Percentiles rank a stretch among this genome's conserved stretches.
Evolutionary conservation across 2,329 filamentous ascomycete species (phyloP).

Genomic region (Canariomyces notabilis): DNA sequence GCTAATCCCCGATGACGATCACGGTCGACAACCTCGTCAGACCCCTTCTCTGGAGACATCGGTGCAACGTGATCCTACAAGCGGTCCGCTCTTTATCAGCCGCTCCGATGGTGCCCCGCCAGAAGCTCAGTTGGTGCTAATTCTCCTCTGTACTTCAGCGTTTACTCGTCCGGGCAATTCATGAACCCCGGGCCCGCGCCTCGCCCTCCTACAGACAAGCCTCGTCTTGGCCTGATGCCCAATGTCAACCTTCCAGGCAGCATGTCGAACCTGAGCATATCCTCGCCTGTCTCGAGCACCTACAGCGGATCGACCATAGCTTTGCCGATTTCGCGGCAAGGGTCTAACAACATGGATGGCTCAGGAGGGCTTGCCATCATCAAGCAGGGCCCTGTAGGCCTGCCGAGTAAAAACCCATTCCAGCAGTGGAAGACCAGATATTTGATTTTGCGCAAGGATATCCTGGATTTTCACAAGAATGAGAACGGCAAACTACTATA

Average conservation of each 20-base stretch:
- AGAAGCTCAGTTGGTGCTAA: constrained; percentile 12
- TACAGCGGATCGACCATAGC: constrained; percentile 69
- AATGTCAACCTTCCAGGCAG: constrained; percentile 57
- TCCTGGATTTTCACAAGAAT: constrained; percentile 90
- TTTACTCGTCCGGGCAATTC: constrained; percentile 64
- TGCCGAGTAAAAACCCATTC: constrained; percentile 69
- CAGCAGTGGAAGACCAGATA: constrained; percentile 86
- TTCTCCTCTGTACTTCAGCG: constrained; percentile 33
- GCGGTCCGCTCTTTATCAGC: constrained; percentile 3
- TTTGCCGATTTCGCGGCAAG: constrained; percentile 61
- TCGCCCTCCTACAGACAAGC: constrained; percentile 77
- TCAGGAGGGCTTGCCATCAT: constrained; percentile 66
- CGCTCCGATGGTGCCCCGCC: constrained; percentile 4
- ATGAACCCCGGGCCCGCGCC: constrained; percentile 97
- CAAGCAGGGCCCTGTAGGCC: constrained; percentile 57
- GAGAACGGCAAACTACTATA: constrained; percentile 85
- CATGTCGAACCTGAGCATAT: constrained; percentile 71
- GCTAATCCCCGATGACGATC: neutral
- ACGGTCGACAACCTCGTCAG: constrained; percentile 1
- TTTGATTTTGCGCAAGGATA: constrained; percentile 85
- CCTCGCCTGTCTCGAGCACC: constrained; percentile 54
- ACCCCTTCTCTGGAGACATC: constrained; percentile 2
- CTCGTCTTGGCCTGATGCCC: constrained; percentile 74
- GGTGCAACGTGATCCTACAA: constrained; percentile 6
- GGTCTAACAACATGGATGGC: constrained; percentile 52